A percentile compares a stretch with the other conserved stretches of the same genome.
These are phyloP conservation scores for Diaporthe aspalathi DNA, from an alignment of 2,329 filamentous ascomycete species.

Conservation along the genomic window DNA sequence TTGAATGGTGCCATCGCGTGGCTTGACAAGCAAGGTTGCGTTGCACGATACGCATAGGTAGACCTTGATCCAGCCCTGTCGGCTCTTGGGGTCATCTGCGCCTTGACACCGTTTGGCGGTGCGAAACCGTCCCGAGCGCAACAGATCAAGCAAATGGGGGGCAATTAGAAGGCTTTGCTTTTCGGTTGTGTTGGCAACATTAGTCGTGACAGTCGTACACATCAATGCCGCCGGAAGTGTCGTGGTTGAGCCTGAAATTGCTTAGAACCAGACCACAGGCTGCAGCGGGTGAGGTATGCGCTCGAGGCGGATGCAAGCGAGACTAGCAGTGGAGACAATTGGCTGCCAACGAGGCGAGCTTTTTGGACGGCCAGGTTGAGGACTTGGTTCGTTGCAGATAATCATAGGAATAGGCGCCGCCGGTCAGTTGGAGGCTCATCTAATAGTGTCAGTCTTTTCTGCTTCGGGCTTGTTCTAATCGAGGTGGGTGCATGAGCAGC, in stretches of 20 bases:
- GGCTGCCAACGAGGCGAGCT: background rate
- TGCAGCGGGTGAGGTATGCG: background rate
- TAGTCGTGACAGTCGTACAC: background rate
- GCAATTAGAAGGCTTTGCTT: no score
- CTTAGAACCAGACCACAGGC: background rate
- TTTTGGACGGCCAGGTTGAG: background rate
- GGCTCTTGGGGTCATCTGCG: conserved; percentile 35
- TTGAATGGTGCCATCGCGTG: conserved; percentile 55
- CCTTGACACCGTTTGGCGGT: conserved; percentile 34
- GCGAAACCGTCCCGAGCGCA: background rate
- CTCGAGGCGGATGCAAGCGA: background rate
- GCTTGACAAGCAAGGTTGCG: conserved; percentile 53
- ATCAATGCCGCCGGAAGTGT: background rate
- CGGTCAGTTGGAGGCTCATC: background rate
- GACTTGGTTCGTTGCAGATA: no score
- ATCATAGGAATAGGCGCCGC: background rate
- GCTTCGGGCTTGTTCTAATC: background rate
- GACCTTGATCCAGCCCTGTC: conserved; percentile 37
- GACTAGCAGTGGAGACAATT: background rate
- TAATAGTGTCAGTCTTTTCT: background rate
- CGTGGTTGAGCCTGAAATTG: background rate
- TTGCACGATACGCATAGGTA: conserved; percentile 57
- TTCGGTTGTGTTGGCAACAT: no score
- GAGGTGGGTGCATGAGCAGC: background rate
- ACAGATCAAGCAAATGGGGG: background rate